Conservation (phyloP, 2,329 filamentous ascomycete species). For the Ceratocystis eucalypticola region DNA sequence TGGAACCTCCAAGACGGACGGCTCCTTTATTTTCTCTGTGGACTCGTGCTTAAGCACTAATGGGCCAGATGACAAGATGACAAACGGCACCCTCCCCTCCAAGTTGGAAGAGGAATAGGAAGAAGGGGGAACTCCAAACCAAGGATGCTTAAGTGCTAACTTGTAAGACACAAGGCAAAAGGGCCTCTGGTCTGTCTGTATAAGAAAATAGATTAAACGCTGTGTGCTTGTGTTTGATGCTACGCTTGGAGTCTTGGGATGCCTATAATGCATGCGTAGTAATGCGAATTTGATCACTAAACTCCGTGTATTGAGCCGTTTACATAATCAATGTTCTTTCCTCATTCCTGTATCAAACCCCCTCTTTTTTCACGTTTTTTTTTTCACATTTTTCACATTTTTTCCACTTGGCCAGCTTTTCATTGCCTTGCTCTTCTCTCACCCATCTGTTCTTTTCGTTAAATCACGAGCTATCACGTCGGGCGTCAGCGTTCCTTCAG, state of each 20-base stretch:
- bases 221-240: too few relatives aligned
- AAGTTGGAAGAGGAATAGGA: background rate
- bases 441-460: background rate
- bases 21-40: background rate
- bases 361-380: background rate
- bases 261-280: too few relatives aligned
- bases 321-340: too few relatives aligned
- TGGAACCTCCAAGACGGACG: background rate
- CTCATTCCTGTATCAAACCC: background rate
- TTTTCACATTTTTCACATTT: background rate
- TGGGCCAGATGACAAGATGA: background rate
- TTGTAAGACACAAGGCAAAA: too few relatives aligned
- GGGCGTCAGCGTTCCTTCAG: background rate
- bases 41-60: background rate
- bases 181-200: too few relatives aligned
- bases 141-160: background rate
- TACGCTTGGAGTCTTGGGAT: too few relatives aligned
- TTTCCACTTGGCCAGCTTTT: background rate
- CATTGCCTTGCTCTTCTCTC: background rate
- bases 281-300: too few relatives aligned
- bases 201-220: too few relatives aligned
- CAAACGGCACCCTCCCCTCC: background rate
- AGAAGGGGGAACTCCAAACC: background rate
- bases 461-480: background rate
- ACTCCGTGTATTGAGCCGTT: too few relatives aligned